These are phyloP conservation scores for Alnus glutinosa DNA, from an alignment of 306 rosid genomes.

Conservation along the genomic window DNA sequence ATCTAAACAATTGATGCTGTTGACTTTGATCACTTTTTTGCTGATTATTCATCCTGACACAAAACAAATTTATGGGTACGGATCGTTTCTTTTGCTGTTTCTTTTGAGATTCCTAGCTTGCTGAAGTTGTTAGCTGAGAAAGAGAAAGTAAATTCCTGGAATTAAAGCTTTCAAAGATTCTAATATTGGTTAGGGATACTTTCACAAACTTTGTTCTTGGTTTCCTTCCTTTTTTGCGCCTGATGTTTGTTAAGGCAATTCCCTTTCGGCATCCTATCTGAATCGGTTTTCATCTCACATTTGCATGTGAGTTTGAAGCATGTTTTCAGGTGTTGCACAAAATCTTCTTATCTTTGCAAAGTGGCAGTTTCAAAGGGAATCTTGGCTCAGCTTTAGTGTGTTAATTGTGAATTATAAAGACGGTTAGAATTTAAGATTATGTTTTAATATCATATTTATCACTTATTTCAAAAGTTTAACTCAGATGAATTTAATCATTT, in stretches of 20 bases:
- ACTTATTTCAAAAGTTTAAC: too few relatives aligned
- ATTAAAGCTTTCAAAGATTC: conserved; percentile 2
- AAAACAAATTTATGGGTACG: neutral
- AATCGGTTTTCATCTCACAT: neutral
- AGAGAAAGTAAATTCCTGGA: conserved; percentile 4
- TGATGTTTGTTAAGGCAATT: neutral
- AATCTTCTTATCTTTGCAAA: neutral
- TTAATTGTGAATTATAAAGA: neutral
- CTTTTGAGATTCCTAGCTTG: conserved; percentile 9
- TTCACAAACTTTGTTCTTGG: neutral
- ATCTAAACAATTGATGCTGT: neutral
- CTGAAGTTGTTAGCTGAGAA: conserved; percentile 4
- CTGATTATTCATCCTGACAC: neutral
- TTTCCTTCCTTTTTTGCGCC: neutral
- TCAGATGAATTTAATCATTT: too few relatives aligned
- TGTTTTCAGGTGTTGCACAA: neutral
- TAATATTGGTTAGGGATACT: neutral
- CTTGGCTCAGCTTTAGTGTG: neutral
- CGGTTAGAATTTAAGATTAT: too few relatives aligned
- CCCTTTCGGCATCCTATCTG: neutral
- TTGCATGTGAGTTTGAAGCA: neutral
- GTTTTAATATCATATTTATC: too few relatives aligned
- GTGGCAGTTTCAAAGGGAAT: neutral
- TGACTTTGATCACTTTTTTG: neutral
- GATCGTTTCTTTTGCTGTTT: neutral